Evolutionary conservation across 75 land plant genomes (phyloP), one percentile per base, ranked within the genome.

Genomic region (Pseudotsuga menziesii): DNA sequence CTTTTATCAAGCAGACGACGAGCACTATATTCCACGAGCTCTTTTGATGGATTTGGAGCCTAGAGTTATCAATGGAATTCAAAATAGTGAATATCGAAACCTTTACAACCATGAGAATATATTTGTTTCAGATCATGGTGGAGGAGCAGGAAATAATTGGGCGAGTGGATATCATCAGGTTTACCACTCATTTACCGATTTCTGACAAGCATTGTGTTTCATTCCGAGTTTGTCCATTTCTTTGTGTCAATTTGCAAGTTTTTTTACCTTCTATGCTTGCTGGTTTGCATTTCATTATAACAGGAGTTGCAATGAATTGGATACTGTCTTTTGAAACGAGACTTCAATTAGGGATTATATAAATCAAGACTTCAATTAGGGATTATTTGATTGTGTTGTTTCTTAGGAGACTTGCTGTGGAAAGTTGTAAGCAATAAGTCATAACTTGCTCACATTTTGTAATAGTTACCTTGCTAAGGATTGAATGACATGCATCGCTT

Each of bases 101-200:
- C 84, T 97, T 15, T 97, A 97, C 80, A 97, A 97, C 75, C 99
- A 95, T 77, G 99, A 97, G 74, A 97, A 97, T 76, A 85, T 97
- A 63, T 97, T 87, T 89, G 88, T 97, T 19, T 89, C 99, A 5
- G 99, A 97, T 74, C 98, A 97, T 81, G 99, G 99, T 76, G 99
- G 99, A 27, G 99, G 99, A 78, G 99, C 99, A 75, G 99, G 99
- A 57, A 97, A 97, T 80, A 97, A 95, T 81, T 97, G 98, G 99
- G 99, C 99, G 44, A 97, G 99, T 85, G 99, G 99, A 9, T 97
- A 97, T 86, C 98, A 97, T 85, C 99, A 97, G 99, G 99, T 97
- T 36, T 12, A 69, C 58, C 17, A 62, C 44, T 32, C 14, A 39
- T 75, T 4, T 4, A 27, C 71, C 16, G 4, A 19, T 67, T 67